Conservation (phyloP, 108 stramenopile species). For the Fragilaria crotonensis region DNA sequence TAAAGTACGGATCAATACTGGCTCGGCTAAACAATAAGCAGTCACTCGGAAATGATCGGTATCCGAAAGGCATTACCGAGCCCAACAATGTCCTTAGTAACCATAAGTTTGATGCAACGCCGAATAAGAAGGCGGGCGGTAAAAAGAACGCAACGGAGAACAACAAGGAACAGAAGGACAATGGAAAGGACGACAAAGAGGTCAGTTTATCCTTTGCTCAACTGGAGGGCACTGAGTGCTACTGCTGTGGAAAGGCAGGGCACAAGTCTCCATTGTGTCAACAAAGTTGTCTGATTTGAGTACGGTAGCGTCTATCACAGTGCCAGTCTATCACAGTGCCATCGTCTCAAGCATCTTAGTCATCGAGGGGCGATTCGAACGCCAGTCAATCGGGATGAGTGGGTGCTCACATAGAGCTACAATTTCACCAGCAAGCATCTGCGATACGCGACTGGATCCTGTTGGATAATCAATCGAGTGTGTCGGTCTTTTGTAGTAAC, state of each 20-base stretch:
- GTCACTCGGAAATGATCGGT: slow-evolving; percentile 6
- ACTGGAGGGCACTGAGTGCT: slow-evolving; percentile 6
- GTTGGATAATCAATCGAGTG: slow-evolving; percentile 23
- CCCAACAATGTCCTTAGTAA: slow-evolving; percentile 3
- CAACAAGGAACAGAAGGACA: no score
- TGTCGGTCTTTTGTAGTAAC: slow-evolving; percentile 24
- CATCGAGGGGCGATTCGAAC: no score
- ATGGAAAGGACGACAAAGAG: not conserved
- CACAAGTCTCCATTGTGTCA: slow-evolving; percentile 1
- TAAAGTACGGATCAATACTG: no score
- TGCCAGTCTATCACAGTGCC: no score
- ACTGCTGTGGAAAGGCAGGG: slow-evolving; percentile 8
- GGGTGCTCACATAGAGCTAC: no score
- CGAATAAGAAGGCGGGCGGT: not conserved
- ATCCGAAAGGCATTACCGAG: slow-evolving; percentile 1
- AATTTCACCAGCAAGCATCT: not conserved
- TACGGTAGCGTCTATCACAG: no score
- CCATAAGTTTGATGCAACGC: not conserved
- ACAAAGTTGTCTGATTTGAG: no score
- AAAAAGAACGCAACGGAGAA: no score
- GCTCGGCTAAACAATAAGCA: not conserved
- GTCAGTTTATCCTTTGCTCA: slow-evolving; percentile 1
- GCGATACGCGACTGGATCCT: slow-evolving; percentile 11
- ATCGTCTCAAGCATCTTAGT: no score
- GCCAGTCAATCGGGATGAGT: no score